Conservation (phyloP, 2,329 filamentous ascomycete species). For the Raffaelea deltoideospora region DNA sequence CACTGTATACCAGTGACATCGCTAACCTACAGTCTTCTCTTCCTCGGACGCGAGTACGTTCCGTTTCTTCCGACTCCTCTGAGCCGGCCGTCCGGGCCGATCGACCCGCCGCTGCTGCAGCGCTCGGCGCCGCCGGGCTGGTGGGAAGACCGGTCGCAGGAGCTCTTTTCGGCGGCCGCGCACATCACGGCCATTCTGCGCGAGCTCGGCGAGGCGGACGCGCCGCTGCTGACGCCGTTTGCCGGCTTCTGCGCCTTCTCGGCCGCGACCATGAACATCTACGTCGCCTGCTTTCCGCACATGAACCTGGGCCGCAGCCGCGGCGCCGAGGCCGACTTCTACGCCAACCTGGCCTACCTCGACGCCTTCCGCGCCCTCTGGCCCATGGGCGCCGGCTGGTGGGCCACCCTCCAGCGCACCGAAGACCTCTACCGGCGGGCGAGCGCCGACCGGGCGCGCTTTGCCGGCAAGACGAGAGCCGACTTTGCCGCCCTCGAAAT, state of each 20-base stretch:
- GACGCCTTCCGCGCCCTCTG: slow-evolving; percentile 1
- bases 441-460: neutral
- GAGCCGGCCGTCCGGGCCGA: slow-evolving; percentile 15
- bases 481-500: slow-evolving; percentile 6
- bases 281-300: slow-evolving; percentile 22
- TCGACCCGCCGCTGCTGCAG: slow-evolving; percentile 2
- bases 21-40: slow-evolving; percentile 17
- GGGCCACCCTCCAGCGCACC: slow-evolving; percentile 6
- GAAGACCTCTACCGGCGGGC: slow-evolving; percentile 2
- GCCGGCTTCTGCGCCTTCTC: slow-evolving; percentile 30
- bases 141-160: slow-evolving; percentile 22
- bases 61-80: slow-evolving; percentile 24
- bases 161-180: slow-evolving; percentile 21
- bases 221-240: slow-evolving; percentile 24
- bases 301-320: slow-evolving; percentile 22
- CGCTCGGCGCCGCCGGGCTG: neutral
- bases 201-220: slow-evolving; percentile 21
- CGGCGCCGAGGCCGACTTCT: neutral
- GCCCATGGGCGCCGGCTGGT: slow-evolving; percentile 7
- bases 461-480: slow-evolving; percentile 3
- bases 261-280: slow-evolving; percentile 25
- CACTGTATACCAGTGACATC: neutral
- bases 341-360: slow-evolving; percentile 2
- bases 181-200: slow-evolving; percentile 19
- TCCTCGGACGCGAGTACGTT: slow-evolving; percentile 27